Conservation (phyloP, 2,329 filamentous ascomycete genomes). For the Hypomyces perniciosus region DNA sequence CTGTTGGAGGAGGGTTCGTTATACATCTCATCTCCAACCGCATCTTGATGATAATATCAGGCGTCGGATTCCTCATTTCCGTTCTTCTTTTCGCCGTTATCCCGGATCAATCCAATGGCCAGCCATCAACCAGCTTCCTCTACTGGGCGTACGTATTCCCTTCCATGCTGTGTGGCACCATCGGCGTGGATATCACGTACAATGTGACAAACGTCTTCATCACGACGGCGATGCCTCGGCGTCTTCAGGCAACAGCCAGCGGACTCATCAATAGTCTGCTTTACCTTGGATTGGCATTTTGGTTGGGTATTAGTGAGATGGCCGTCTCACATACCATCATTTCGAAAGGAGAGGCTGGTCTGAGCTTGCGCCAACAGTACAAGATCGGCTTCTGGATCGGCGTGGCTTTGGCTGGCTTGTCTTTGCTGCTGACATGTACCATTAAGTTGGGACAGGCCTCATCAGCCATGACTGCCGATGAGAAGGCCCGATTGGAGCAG, state of each 20-base stretch:
- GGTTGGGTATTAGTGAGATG: slow-evolving; percentile 56
- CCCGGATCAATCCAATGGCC: slow-evolving; percentile 44
- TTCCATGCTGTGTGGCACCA: slow-evolving; percentile 60
- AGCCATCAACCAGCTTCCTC: slow-evolving; percentile 22
- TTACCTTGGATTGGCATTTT: slow-evolving; percentile 56
- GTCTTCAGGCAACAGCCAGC: slow-evolving; percentile 65
- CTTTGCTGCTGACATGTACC: slow-evolving; percentile 49
- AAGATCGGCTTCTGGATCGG: slow-evolving; percentile 63
- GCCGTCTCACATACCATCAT: slow-evolving; percentile 43
- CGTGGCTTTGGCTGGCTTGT: slow-evolving; percentile 46
- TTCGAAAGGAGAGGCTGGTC: slow-evolving; percentile 16
- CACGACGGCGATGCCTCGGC: slow-evolving; percentile 61
- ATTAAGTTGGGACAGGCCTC: slow-evolving; percentile 50
- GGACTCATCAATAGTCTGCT: slow-evolving; percentile 65
- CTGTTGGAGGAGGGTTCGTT: slow-evolving; percentile 57
- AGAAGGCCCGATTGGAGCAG: slow-evolving; percentile 34
- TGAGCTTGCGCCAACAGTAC: slow-evolving; percentile 48
- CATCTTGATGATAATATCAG: slow-evolving; percentile 56
- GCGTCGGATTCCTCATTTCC: slow-evolving; percentile 51
- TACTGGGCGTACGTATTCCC: slow-evolving; percentile 75
- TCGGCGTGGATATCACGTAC: slow-evolving; percentile 70
- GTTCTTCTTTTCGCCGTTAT: slow-evolving; percentile 59
- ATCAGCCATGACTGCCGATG: slow-evolving; percentile 52
- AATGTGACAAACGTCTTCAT: slow-evolving; percentile 73
- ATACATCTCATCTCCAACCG: slow-evolving; percentile 60